Percentiles rank a stretch among this genome's conserved stretches.
Conservation (phyloP, 1,139 yeast species). For the Hemisphaericaspora xylanilytica region DNA sequence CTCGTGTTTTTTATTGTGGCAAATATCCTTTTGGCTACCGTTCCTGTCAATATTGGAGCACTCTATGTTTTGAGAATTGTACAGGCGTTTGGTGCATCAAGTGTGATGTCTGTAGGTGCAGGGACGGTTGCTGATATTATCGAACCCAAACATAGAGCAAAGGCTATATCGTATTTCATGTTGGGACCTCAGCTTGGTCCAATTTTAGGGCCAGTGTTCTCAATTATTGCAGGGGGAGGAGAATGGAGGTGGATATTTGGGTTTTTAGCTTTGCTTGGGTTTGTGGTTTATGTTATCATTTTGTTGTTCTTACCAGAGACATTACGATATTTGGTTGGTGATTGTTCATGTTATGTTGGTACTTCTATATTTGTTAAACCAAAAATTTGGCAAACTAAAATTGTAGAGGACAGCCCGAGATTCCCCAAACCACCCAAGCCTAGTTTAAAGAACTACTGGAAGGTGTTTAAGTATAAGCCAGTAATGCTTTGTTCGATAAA, state of each 20-base stretch:
- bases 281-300: slow-evolving; percentile 36
- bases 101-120: slow-evolving; percentile 55
- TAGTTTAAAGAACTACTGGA: slow-evolving; percentile 34
- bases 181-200: slow-evolving; percentile 63
- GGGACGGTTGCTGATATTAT: slow-evolving; percentile 55
- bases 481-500: slow-evolving; percentile 48
- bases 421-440: slow-evolving; percentile 53
- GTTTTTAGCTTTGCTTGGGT: slow-evolving; percentile 45
- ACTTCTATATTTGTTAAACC: slow-evolving; percentile 28
- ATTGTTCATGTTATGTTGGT: slow-evolving; percentile 33
- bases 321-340: slow-evolving; percentile 53
- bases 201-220: slow-evolving; percentile 51
- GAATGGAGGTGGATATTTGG: slow-evolving; percentile 62
- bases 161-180: slow-evolving; percentile 53
- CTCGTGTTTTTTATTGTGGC: slow-evolving; percentile 43
- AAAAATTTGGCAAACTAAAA: slow-evolving; percentile 24
- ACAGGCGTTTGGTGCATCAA: slow-evolving; percentile 57
- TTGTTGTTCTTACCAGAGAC: slow-evolving; percentile 53
- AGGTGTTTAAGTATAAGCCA: slow-evolving; percentile 40
- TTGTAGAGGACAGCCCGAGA: slow-evolving; percentile 21
- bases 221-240: slow-evolving; percentile 34
- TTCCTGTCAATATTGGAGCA: slow-evolving; percentile 47
- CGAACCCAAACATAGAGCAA: slow-evolving; percentile 48
- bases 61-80: slow-evolving; percentile 43
- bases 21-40: slow-evolving; percentile 45